phyloP scores from a whole-genome alignment of 768 basidiomycete genomes.

The Boletus rubroflammeus region DNA sequence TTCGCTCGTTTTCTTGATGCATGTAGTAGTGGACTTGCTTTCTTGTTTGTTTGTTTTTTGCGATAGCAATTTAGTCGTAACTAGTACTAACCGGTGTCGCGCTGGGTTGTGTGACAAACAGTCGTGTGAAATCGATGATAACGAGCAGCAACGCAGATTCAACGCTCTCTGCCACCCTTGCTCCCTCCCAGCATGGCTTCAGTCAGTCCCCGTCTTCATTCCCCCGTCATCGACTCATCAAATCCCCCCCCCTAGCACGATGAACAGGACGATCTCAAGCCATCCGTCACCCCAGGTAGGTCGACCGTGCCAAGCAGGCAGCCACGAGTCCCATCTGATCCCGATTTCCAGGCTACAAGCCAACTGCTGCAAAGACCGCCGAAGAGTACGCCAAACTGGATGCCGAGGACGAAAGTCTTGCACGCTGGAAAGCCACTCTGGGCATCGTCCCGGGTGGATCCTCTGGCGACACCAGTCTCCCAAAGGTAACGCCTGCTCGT shows the following conservation, averaged over 20 bases:
- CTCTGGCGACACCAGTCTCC: constrained; percentile 41
- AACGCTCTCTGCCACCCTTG: constrained; percentile 14
- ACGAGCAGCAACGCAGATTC: constrained; percentile 18
- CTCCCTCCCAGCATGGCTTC: constrained; percentile 45
- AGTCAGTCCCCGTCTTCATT: constrained; percentile 35
- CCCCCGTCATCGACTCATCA: neutral
- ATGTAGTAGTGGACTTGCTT: constrained; percentile 19
- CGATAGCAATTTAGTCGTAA: constrained; percentile 24
- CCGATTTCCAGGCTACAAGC: constrained; percentile 65
- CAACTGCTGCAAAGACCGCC: constrained; percentile 59
- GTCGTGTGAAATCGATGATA: constrained; percentile 65
- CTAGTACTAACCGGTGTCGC: neutral
- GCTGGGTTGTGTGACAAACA: constrained; percentile 19
- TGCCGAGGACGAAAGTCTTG: constrained; percentile 87
- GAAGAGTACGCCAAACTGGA: constrained; percentile 87
- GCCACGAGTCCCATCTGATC: constrained; percentile 17
- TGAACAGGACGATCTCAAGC: constrained; percentile 69
- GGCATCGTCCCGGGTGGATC: constrained; percentile 65
- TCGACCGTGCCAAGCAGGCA: constrained; percentile 5
- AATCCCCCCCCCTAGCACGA: constrained; percentile 39
- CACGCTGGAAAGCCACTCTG: constrained; percentile 93
- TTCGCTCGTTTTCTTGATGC: constrained; percentile 31
- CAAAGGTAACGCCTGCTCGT: constrained; percentile 52
- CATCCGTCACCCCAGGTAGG: constrained; percentile 65
- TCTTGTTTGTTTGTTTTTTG: constrained; percentile 24